Conservation (phyloP, 2,329 filamentous ascomycete genomes). For the Venturia asperata region DNA sequence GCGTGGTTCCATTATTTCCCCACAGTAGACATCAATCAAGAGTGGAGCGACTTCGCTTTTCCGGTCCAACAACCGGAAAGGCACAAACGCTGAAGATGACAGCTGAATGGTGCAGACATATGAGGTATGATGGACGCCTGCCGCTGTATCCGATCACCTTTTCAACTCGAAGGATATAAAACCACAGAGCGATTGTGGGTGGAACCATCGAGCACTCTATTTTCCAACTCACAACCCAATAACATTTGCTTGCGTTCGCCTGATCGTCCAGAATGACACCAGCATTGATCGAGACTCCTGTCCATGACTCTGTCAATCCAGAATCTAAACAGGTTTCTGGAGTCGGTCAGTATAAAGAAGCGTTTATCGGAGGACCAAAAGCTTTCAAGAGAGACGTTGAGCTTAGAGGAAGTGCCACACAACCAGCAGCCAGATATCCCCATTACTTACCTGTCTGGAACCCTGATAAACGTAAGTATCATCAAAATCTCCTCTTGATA, state of each 20-base stretch:
- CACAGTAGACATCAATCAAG: neutral
- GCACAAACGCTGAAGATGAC: neutral
- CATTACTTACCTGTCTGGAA: constrained; percentile 70
- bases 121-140: neutral
- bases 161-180: neutral
- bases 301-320: constrained; percentile 22
- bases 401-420: constrained; percentile 46
- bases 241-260: constrained; percentile 26
- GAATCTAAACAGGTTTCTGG: constrained; percentile 25
- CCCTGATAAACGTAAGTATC: constrained; percentile 44
- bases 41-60: neutral
- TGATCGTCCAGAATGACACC: constrained; percentile 27
- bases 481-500: neutral
- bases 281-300: constrained; percentile 34
- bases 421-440: constrained; percentile 55
- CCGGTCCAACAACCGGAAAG: neutral
- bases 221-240: neutral
- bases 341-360: constrained; percentile 35
- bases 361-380: constrained; percentile 37
- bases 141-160: neutral
- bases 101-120: neutral
- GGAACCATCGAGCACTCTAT: neutral
- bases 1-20: neutral
- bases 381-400: constrained; percentile 45
- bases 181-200: neutral